Base-by-base conservation (phyloP, 2,329 filamentous ascomycete genomes). In the Aschersonia sp. region DNA sequence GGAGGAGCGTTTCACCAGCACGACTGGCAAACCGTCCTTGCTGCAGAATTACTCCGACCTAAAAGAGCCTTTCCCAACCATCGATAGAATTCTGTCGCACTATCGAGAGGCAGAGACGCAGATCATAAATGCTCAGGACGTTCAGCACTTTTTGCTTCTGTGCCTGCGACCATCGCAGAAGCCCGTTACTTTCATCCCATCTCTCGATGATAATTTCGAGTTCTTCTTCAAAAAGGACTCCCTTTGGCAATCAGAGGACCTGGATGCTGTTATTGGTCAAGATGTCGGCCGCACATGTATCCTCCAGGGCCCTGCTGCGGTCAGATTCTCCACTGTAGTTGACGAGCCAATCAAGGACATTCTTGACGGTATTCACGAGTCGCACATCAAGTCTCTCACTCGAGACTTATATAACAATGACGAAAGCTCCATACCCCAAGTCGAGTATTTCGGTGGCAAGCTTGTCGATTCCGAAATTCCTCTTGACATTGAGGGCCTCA, bases 191-290 rank as follows among this genome's bases (percentile, higher is more conserved):
- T 98, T 98, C 62, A 89, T 98, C 31, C 92, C 92, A 4, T 75
- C 85, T n/a, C 75, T 98, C 29, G 92, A 98, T 58, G 89, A 94
- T 53, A 95, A 91, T 63, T 98, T 98, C 56, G 92, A 98, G 63
- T 95, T 94, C 70, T 98, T 88, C 73, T 98, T 98, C 83, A 98
- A 98, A 81, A 98, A 98, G 73, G 92, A 98, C 65, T 98, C 92
- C 1, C 77, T 98, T 5, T 98, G 92, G 92, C 92, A 98, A 69
- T 97, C 92, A 1, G 92, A 98, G 68, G 92, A 98, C 60, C 75
- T 98, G 9, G 91, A 94, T 59, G 92, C 92, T 47, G 89, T 98
- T 50, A 89, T 96, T 51, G 91, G 77, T 56, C 92, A 97, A 67
- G 94, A 98, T 62, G 92, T 98, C 50, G 89, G 88, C 53, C 81